Evolutionary conservation across 1,284 basidiomycete species (phyloP).

Genomic region (Apiotrichum veenhuisii): DNA sequence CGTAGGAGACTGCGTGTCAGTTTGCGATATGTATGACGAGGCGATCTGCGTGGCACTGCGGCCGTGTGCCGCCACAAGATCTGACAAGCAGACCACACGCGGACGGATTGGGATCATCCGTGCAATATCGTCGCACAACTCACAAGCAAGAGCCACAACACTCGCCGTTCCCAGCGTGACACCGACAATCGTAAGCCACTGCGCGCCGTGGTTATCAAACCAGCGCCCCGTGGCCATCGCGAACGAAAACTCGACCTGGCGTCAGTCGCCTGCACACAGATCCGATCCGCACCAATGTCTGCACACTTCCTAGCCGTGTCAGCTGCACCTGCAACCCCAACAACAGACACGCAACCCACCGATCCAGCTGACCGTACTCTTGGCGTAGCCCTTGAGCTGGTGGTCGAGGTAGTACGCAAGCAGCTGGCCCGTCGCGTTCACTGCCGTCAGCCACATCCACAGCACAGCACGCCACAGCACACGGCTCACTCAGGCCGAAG

Average conservation of each 20-base stretch:
- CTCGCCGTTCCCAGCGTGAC: slow-evolving; percentile 26
- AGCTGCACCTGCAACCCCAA: too few species aligned
- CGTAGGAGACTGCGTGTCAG: slow-evolving; percentile 25
- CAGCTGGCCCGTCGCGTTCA: slow-evolving; percentile 41
- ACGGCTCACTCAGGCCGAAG: slow-evolving; percentile 42
- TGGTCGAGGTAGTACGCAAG: slow-evolving; percentile 36
- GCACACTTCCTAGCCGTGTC: slow-evolving; percentile 24
- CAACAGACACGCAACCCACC: too few species aligned
- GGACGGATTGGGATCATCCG: too few species aligned
- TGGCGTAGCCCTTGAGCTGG: slow-evolving; percentile 36
- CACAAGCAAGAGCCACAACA: slow-evolving; percentile 33
- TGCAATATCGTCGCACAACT: too few species aligned
- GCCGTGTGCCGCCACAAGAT: too few species aligned
- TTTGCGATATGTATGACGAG: not conserved
- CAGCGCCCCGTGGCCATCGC: slow-evolving; percentile 37
- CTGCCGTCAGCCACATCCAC: slow-evolving; percentile 15
- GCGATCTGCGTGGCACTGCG: not conserved
- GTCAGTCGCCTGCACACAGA: too few species aligned
- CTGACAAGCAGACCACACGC: too few species aligned
- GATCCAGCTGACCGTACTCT: slow-evolving; percentile 34
- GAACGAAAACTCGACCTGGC: slow-evolving; percentile 32
- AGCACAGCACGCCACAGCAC: not conserved
- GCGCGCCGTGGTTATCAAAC: slow-evolving; percentile 41
- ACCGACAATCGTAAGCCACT: slow-evolving; percentile 26
- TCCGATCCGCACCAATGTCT: too few species aligned